A percentile compares a stretch with the other conserved stretches of the same genome.
These are phyloP conservation scores for Aspergillus spinulosporus DNA, from an alignment of 2,329 filamentous ascomycete genomes.

Conservation along the genomic window DNA sequence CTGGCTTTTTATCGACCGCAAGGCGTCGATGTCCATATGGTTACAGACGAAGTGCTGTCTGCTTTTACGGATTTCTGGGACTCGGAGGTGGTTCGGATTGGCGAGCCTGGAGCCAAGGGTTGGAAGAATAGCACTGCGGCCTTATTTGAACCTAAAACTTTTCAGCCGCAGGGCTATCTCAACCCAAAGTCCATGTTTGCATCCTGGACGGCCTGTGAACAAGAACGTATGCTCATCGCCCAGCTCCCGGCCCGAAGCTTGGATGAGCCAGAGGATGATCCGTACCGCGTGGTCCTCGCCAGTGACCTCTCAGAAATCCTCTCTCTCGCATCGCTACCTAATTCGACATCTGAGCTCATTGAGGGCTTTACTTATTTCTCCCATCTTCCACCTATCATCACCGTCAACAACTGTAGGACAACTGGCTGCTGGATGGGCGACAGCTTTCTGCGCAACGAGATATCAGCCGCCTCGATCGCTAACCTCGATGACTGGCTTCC, in stretches of 20 bases:
- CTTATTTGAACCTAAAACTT: conserved; percentile 38
- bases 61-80: conserved; percentile 80
- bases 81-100: conserved; percentile 74
- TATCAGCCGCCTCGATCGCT: conserved; percentile 32
- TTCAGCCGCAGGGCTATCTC: conserved; percentile 26
- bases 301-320: conserved; percentile 70
- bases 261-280: conserved; percentile 75
- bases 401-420: conserved; percentile 24
- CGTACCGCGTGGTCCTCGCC: conserved; percentile 77
- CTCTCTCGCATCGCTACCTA: conserved; percentile 31
- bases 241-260: conserved; percentile 69
- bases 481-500: conserved; percentile 31
- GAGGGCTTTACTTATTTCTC: conserved; percentile 72
- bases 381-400: conserved; percentile 58
- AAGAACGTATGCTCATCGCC: conserved; percentile 49
- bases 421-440: conserved; percentile 51
- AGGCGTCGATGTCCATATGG: conserved; percentile 23
- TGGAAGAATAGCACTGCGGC: conserved; percentile 54
- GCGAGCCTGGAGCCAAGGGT: conserved; percentile 69
- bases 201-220: conserved; percentile 57
- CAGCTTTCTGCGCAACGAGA: conserved; percentile 52
- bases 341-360: conserved; percentile 54
- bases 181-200: conserved; percentile 36
- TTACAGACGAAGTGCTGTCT: conserved; percentile 22
- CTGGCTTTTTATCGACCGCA: conserved; percentile 63